phyloP scores from a whole-genome alignment of 176 grass and related monocot species.

The Phragmites australis region DNA sequence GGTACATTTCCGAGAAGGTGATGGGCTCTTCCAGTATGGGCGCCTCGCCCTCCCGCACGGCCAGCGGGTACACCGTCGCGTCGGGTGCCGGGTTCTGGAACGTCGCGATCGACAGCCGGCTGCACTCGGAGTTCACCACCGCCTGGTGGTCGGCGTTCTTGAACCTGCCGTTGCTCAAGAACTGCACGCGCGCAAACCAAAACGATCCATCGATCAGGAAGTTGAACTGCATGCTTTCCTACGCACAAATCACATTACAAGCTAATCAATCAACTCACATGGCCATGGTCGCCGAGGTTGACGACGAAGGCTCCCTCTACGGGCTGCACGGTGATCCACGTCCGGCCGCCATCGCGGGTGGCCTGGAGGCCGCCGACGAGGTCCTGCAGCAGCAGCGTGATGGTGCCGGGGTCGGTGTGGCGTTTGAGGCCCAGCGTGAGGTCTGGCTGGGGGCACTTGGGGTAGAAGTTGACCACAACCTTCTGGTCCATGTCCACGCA shows the following conservation, averaged over 20 bases:
- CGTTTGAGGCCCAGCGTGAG: slow-evolving; percentile 90
- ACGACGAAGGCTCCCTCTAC: slow-evolving; percentile 75
- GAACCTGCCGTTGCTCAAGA: slow-evolving; percentile 89
- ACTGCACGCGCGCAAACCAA: slow-evolving; percentile 32
- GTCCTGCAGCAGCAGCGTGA: slow-evolving; percentile 92
- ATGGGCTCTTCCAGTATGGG: slow-evolving; percentile 70
- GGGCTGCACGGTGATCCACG: slow-evolving; percentile 88
- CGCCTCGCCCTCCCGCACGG: slow-evolving; percentile 72
- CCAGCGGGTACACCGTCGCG: slow-evolving; percentile 79
- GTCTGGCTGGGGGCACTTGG: slow-evolving; percentile 87
- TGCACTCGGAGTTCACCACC: slow-evolving; percentile 79
- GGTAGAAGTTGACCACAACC: slow-evolving; percentile 95
- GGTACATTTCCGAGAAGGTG: slow-evolving; percentile 89
- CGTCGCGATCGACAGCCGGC: slow-evolving; percentile 75
- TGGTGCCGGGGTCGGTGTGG: slow-evolving; percentile 91
- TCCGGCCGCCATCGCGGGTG: slow-evolving; percentile 75
- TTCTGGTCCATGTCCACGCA: slow-evolving; percentile 98
- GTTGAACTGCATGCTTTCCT: not conserved
- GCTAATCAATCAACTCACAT: slow-evolving; percentile 32
- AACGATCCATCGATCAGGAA: not conserved
- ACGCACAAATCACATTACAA: not conserved
- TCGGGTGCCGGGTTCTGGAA: slow-evolving; percentile 90
- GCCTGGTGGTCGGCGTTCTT: slow-evolving; percentile 94
- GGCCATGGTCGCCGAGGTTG: slow-evolving; percentile 93
- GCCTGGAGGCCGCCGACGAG: slow-evolving; percentile 94